Percentiles rank a stretch among this genome's conserved stretches.
phyloP scores from a whole-genome alignment of 257 asterid genomes.

The Nicotiana sylvestris region DNA sequence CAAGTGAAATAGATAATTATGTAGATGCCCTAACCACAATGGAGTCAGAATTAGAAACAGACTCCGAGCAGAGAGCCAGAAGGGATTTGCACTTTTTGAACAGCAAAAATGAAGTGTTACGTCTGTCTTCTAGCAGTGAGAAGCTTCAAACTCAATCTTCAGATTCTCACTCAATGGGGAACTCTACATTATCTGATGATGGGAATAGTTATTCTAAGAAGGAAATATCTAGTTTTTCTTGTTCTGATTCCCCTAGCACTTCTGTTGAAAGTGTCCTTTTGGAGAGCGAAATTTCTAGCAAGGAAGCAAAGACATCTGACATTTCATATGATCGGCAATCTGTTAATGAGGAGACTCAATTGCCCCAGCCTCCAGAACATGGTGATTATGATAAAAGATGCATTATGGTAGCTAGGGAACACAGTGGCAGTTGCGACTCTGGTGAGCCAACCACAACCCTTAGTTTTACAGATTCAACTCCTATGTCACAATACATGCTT shows the following conservation, averaged over 20 bases:
- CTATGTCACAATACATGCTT: conserved; percentile 22
- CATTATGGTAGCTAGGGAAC: conserved; percentile 20
- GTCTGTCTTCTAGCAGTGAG: conserved; percentile 35
- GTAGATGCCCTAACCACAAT: conserved; percentile 77
- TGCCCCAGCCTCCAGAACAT: conserved; percentile 20
- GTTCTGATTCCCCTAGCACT: conserved; percentile 30
- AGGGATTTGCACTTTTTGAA: conserved; percentile 29
- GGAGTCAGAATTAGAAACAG: conserved; percentile 73
- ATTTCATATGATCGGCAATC: conserved; percentile 2
- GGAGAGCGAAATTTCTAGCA: conserved; percentile 22
- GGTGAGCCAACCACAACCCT: conserved; percentile 34
- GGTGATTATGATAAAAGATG: conserved; percentile 10
- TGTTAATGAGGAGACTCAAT: conserved; percentile 7
- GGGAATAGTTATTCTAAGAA: conserved; percentile 31
- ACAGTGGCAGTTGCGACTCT: conserved; percentile 24
- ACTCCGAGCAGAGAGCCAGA: conserved; percentile 53
- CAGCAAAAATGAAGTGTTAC: conserved; percentile 24
- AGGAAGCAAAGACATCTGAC: conserved; percentile 23
- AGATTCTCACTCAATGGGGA: conserved; percentile 61
- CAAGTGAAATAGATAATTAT: conserved; percentile 71
- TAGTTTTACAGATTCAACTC: conserved; percentile 28
- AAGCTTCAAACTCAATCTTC: conserved; percentile 38
- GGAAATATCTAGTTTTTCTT: conserved; percentile 29
- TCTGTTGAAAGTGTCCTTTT: conserved; percentile 25
- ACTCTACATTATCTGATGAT: conserved; percentile 48